Conservation (phyloP, 768 basidiomycete genomes). For the Boletus rubropictus region DNA sequence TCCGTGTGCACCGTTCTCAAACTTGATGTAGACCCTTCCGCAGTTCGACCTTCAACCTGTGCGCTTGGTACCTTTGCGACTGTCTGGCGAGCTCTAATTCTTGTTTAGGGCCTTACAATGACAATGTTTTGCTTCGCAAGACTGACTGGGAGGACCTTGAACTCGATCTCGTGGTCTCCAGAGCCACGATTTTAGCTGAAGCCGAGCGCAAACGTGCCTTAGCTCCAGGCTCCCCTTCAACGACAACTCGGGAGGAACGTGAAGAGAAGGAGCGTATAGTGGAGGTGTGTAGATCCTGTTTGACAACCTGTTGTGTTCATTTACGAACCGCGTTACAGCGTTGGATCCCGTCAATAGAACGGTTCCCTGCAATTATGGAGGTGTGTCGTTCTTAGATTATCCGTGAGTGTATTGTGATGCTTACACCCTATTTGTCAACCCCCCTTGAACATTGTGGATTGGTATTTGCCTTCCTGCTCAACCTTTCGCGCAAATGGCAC, state of each 20-base stretch:
- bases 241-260: neutral
- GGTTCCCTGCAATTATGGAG: slow-evolving; percentile 14
- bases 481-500: neutral
- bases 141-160: slow-evolving; percentile 11
- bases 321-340: slow-evolving; percentile 3
- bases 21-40: slow-evolving; percentile 1
- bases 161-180: slow-evolving; percentile 1
- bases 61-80: neutral
- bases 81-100: neutral
- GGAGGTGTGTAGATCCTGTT: neutral
- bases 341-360: neutral
- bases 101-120: slow-evolving; percentile 18
- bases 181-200: neutral
- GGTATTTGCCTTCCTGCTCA: neutral
- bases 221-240: neutral
- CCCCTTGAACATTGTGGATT: neutral
- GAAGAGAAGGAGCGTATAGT: neutral
- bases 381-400: slow-evolving; percentile 5
- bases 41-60: slow-evolving; percentile 2
- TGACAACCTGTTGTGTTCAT: neutral
- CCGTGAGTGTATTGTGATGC: neutral
- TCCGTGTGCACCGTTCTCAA: neutral
- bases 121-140: slow-evolving; percentile 13
- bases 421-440: neutral
- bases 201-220: neutral